Conservation (phyloP, 2,329 filamentous ascomycete genomes). For the Aureobasidium sp. region DNA sequence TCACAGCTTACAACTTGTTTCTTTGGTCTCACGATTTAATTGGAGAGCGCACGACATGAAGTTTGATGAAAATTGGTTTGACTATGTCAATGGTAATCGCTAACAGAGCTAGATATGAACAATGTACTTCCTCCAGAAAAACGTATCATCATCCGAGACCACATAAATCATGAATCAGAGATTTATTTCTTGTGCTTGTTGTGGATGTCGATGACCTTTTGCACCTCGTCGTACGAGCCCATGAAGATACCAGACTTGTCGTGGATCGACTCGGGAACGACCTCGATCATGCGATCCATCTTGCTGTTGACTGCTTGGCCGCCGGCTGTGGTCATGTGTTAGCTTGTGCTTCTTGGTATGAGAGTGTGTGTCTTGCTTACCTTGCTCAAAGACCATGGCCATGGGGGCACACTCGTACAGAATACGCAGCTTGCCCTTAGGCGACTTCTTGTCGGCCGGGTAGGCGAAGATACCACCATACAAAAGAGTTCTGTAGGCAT, state of each 20-base stretch:
- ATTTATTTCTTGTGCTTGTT: conserved; percentile 39
- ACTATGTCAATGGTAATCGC: background rate
- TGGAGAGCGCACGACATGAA: background rate
- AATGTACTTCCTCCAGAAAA: background rate
- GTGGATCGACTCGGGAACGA: conserved; percentile 87
- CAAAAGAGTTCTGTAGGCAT: conserved; percentile 89
- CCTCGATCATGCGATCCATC: conserved; percentile 82
- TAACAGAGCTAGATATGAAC: conserved; percentile 2
- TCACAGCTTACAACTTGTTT: too few relatives aligned
- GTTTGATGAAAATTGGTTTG: too few relatives aligned
- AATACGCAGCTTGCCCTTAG: conserved; percentile 95
- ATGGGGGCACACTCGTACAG: conserved; percentile 98
- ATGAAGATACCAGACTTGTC: conserved; percentile 94
- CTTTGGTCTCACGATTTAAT: too few relatives aligned
- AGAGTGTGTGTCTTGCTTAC: conserved; percentile 45
- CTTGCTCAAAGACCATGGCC: conserved; percentile 98
- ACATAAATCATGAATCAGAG: background rate
- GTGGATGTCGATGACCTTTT: conserved; percentile 85
- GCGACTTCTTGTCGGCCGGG: conserved; percentile 94
- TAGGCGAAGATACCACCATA: conserved; percentile 98
- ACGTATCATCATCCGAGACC: background rate
- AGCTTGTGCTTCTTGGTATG: background rate
- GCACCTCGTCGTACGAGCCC: conserved; percentile 87
- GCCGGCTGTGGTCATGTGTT: conserved; percentile 51
- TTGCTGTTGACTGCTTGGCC: conserved; percentile 86